phyloP scores from a whole-genome alignment of 148 eudicot genomes.

The Nepenthes mirabilis region DNA sequence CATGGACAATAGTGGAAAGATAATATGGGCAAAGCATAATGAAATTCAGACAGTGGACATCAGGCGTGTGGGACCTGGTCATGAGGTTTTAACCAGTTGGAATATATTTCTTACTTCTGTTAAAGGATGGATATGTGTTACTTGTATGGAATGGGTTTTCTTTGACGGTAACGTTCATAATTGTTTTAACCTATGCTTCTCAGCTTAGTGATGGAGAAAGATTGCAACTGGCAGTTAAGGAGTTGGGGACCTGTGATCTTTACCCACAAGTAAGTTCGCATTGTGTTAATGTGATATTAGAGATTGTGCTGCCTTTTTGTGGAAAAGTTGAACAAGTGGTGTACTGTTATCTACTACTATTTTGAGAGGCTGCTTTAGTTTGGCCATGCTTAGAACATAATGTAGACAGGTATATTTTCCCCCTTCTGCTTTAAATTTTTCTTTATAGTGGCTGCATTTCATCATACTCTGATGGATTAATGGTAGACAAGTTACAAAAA shows the following conservation, averaged over 20 bases:
- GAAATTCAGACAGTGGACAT: constrained; percentile 89
- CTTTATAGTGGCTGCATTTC: too few relatives aligned
- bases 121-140: neutral
- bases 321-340: too few relatives aligned
- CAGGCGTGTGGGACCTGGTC: constrained; percentile 84
- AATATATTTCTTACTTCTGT: neutral
- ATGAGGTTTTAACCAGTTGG: constrained; percentile 45
- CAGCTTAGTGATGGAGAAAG: constrained; percentile 95
- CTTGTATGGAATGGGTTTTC: neutral
- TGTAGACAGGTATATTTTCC: too few relatives aligned
- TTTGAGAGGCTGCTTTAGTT: too few relatives aligned
- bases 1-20: constrained; percentile 93
- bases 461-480: too few relatives aligned
- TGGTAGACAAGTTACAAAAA: too few relatives aligned
- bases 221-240: constrained; percentile 80
- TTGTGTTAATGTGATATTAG: neutral
- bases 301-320: too few relatives aligned
- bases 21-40: constrained; percentile 94
- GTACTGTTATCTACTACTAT: too few relatives aligned
- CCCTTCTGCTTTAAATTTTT: too few relatives aligned
- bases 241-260: constrained; percentile 93
- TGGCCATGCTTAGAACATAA: too few relatives aligned
- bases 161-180: neutral
- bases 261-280: constrained; percentile 73
- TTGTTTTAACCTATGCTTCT: constrained; percentile 2